Evolutionary conservation across 2,329 filamentous ascomycete species (phyloP), one percentile per base, ranked within the genome.

Genomic region (Clarireedia monteithiana): DNA sequence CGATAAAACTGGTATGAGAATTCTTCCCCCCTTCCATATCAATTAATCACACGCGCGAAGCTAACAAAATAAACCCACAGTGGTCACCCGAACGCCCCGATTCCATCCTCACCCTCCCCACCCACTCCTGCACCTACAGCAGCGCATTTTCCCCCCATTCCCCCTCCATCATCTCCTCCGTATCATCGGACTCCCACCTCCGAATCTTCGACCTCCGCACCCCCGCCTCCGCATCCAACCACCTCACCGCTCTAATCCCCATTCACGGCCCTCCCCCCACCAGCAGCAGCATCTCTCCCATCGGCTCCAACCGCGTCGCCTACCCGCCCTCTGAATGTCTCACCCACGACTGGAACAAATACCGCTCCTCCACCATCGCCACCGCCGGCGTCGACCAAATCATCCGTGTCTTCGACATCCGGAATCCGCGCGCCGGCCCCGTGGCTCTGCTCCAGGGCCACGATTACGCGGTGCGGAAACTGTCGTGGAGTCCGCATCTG

Each of bases 261-360:
- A 91, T 95, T 47, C 91, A 96, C 71, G 82, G 78, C 81, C 15
- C 72, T 75, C 10, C 73, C 74, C 63, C 61, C 2, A 40, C 48
- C 48, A 20, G 14, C 44, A 49, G 73, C 6, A 68, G 70, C 7
- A n/a, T 20, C 9, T 24, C 58, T 34, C 23, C 58, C 4, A 23
- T 63, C 10, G 63, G 65, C 60, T 60, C 63, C 12, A 64, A 67
- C 27, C 64, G 67, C 15, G 67, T 64, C 52, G 63, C 61, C 27
- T 68, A 62, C 57, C 70, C 67, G 50, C 74, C 72, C 27, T 68
- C 73, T 9, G 94, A 99, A 75, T 83, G 89, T 39, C 80, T 99
- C 34, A 96, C 91, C 0, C 94, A 97, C 72, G 94, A 99, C 72
- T 99, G 94, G 94, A 99, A 99, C 75, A 99, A 99, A 73, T 99